A percentile compares a stretch with the other conserved stretches of the same genome.
Evolutionary conservation across 2,329 filamentous ascomycete genomes (phyloP).

Genomic region (Moelleriella libera): DNA sequence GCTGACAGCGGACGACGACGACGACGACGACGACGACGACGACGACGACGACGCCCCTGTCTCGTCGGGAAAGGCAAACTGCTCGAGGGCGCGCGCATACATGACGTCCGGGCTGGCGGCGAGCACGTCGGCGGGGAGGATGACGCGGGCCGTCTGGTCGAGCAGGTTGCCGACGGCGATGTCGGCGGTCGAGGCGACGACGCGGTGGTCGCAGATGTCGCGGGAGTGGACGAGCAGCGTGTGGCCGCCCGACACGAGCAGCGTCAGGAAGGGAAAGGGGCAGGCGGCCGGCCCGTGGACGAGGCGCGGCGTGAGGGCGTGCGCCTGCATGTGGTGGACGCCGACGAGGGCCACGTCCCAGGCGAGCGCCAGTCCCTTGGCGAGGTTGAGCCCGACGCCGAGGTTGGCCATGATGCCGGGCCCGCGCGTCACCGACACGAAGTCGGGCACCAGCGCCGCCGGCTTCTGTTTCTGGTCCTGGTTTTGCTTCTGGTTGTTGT

Average conservation of each 20-base stretch:
- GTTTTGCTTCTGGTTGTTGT: neutral
- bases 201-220: conserved; percentile 51
- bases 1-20: conserved; percentile 2
- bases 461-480: too few species aligned
- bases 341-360: conserved; percentile 74
- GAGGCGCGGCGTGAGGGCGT: conserved; percentile 77
- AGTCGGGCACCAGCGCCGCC: conserved; percentile 44
- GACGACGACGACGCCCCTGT: too few species aligned
- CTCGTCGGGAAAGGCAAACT: conserved; percentile 53
- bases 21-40: too few species aligned
- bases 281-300: conserved; percentile 22
- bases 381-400: conserved; percentile 63
- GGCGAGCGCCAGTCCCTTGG: conserved; percentile 74
- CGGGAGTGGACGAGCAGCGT: conserved; percentile 70
- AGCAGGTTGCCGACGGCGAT: conserved; percentile 82
- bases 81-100: conserved; percentile 69
- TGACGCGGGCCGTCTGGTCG: conserved; percentile 69
- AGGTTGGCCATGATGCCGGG: conserved; percentile 79
- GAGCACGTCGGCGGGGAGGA: conserved; percentile 52
- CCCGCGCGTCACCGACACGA: conserved; percentile 79
- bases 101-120: conserved; percentile 46
- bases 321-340: conserved; percentile 96
- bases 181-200: conserved; percentile 62
- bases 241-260: conserved; percentile 87
- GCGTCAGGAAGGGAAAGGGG: conserved; percentile 68